A percentile compares a stretch with the other conserved stretches of the same genome.
These are phyloP conservation scores for Nematocida ironsii DNA, from an alignment of 371 early-diverging fungal genomes.

Conservation along the genomic window DNA sequence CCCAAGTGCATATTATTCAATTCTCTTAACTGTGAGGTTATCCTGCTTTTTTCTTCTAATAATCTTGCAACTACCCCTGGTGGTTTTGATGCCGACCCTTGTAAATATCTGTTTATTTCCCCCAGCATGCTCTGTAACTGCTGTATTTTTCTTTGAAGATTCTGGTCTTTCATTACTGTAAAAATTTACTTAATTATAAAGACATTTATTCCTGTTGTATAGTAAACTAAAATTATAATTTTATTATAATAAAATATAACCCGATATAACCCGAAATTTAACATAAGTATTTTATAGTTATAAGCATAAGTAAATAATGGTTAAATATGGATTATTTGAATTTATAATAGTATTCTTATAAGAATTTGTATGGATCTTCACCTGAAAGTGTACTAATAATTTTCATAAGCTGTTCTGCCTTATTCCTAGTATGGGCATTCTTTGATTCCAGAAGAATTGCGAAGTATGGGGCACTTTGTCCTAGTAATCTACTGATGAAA, in stretches of 20 bases:
- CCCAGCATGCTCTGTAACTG: conserved; percentile 57
- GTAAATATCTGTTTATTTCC: conserved; percentile 55
- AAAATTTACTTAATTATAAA: conserved; percentile 34
- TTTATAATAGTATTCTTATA: conserved; percentile 7
- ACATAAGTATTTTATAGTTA: no score
- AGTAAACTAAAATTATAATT: no score
- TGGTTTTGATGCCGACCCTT: conserved; percentile 44
- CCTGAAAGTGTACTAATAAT: conserved; percentile 10
- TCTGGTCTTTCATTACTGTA: conserved; percentile 51
- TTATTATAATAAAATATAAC: no score
- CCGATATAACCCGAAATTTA: no score
- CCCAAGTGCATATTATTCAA: conserved; percentile 36
- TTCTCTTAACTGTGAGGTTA: conserved; percentile 52
- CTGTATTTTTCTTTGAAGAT: conserved; percentile 55
- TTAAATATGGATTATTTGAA: not conserved
- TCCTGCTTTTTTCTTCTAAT: conserved; percentile 44
- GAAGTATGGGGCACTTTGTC: conserved; percentile 59
- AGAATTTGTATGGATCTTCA: conserved; percentile 45
- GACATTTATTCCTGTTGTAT: no score
- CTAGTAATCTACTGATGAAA: conserved; percentile 34
- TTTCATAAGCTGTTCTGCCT: conserved; percentile 47
- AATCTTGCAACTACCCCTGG: conserved; percentile 38
- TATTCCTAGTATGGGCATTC: not conserved
- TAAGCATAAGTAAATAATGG: no score
- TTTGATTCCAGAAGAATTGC: conserved; percentile 44